Conservation (phyloP, 441 rosid species). For the Pelargonium cotyledonis region DNA sequence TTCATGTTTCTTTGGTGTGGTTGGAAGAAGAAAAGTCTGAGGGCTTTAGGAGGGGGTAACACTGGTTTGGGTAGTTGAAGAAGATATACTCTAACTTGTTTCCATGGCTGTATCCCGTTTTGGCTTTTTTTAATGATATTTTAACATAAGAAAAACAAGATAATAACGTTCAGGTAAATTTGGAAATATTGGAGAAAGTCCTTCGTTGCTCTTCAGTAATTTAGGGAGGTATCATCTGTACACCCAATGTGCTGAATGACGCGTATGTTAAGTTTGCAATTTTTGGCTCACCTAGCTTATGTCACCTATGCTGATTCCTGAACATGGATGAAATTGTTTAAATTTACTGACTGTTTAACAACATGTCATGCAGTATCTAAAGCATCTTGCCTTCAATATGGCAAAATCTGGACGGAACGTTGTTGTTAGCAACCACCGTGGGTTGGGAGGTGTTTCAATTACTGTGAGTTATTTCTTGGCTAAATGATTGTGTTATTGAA, state of each 20-base stretch:
- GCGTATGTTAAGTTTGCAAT: not conserved
- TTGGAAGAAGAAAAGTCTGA: no score
- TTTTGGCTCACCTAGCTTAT: not conserved
- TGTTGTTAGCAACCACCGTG: conserved; percentile 32
- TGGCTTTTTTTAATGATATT: not conserved
- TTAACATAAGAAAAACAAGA: not conserved
- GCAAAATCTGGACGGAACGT: conserved; percentile 29
- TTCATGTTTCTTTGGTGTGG: no score
- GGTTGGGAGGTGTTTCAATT: conserved; percentile 28
- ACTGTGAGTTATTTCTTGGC: conserved; percentile 20
- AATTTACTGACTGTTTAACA: not conserved
- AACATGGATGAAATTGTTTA: not conserved
- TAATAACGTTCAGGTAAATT: not conserved
- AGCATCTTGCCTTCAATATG: conserved; percentile 25
- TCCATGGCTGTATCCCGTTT: not conserved
- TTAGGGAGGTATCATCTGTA: not conserved
- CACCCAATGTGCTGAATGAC: not conserved
- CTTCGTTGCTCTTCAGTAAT: not conserved
- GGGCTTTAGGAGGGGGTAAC: no score
- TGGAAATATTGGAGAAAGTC: not conserved
- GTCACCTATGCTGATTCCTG: not conserved
- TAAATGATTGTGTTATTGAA: not conserved
- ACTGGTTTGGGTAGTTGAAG: no score
- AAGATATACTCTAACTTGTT: no score
- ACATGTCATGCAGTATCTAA: conserved; percentile 18